A percentile compares a stretch with the other conserved stretches of the same genome.
Conservation (phyloP, 345 rosid species). For the Salix suchowensis region DNA sequence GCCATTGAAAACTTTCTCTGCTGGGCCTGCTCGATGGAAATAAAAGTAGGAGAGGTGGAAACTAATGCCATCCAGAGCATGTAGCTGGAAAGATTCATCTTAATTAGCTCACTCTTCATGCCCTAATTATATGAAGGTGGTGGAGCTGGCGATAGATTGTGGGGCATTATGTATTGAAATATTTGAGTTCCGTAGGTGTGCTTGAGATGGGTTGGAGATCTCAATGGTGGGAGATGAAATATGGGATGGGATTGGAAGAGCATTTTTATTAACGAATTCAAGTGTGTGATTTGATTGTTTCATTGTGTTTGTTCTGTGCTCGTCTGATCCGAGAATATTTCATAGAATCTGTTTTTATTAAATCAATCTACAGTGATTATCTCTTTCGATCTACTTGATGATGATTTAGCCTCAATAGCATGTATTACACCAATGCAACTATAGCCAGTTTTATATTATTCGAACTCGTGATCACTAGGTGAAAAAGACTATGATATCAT, state of each 20-base stretch:
- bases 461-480: no score
- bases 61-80: not conserved
- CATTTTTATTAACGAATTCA: no score
- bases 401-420: not conserved
- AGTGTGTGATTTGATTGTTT: not conserved
- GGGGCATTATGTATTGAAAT: not conserved
- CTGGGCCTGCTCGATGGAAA: not conserved
- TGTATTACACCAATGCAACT: not conserved
- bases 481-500: no score
- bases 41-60: not conserved
- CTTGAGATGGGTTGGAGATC: not conserved
- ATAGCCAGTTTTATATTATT: not conserved
- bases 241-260: not conserved
- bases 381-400: not conserved
- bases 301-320: not conserved
- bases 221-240: not conserved
- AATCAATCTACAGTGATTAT: not conserved
- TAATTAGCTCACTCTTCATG: not conserved
- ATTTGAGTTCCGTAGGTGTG: not conserved
- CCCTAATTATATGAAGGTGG: not conserved
- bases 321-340: no score
- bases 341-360: not conserved
- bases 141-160: not conserved
- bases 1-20: not conserved
- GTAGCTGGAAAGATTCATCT: not conserved